These are phyloP conservation scores for Tricholoma sp. DNA, from an alignment of 768 basidiomycete species.

Conservation along the genomic window DNA sequence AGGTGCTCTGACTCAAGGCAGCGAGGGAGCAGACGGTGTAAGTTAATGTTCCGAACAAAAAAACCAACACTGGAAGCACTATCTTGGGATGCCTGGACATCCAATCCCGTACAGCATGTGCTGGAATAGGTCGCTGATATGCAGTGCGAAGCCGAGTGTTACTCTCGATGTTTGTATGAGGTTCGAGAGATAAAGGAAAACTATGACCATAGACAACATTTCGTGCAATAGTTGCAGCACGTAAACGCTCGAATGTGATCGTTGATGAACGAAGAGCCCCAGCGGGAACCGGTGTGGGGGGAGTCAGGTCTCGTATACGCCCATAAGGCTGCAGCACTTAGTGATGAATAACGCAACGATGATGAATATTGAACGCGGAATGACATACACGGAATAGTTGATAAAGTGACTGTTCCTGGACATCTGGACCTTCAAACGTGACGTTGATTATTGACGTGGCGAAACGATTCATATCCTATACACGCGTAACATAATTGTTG, in stretches of 20 bases:
- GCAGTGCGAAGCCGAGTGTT: conserved; percentile 44
- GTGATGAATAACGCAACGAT: conserved; percentile 1
- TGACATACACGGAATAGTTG: conserved; percentile 64
- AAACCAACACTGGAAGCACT: conserved; percentile 72
- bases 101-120: conserved; percentile 71
- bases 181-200: conserved; percentile 20
- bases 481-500: neutral
- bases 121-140: conserved; percentile 63
- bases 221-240: conserved; percentile 74
- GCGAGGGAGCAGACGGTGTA: conserved; percentile 59
- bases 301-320: conserved; percentile 60
- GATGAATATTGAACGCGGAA: neutral
- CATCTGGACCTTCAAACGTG: conserved; percentile 86
- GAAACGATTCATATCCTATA: conserved; percentile 80
- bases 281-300: conserved; percentile 55
- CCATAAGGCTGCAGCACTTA: conserved; percentile 64
- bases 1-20: neutral
- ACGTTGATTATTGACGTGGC: conserved; percentile 69
- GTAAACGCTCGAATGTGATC: conserved; percentile 56
- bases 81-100: conserved; percentile 83
- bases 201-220: conserved; percentile 71
- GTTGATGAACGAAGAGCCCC: conserved; percentile 63
- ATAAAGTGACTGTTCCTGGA: conserved; percentile 76
- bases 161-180: conserved; percentile 23
- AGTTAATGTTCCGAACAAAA: conserved; percentile 84